Percentiles rank a stretch among this genome's conserved stretches.
Conservation (phyloP, 768 basidiomycete species). For the Termitomyces sp. region DNA sequence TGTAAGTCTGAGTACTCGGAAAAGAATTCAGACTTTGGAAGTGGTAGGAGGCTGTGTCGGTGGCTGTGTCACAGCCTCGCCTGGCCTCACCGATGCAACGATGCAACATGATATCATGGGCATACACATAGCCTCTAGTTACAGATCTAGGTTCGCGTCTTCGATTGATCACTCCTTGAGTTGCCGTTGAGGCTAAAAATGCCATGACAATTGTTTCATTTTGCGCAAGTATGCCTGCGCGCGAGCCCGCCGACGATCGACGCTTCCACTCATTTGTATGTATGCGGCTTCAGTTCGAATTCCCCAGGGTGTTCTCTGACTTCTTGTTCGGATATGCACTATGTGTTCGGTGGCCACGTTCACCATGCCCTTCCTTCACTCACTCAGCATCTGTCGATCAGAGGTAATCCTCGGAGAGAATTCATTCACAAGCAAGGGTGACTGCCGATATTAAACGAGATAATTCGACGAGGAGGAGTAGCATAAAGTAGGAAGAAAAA, state of each 20-base stretch:
- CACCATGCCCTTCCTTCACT: no score
- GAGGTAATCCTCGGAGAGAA: no score
- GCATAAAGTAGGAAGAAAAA: not conserved
- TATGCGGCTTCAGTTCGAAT: no score
- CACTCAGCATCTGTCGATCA: not conserved
- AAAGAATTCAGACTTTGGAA: not conserved
- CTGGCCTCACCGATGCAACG: not conserved
- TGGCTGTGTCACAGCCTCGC: not conserved
- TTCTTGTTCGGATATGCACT: not conserved
- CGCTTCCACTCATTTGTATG: no score
- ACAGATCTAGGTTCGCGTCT: no score
- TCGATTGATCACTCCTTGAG: no score
- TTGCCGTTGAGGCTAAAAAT: no score
- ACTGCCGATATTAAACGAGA: not conserved
- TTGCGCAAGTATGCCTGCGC: no score
- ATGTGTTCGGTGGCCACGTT: not conserved
- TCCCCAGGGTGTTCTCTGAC: no score
- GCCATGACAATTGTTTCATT: no score
- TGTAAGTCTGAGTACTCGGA: not conserved
- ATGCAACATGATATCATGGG: not conserved
- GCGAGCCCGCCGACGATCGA: no score
- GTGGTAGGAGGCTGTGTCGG: not conserved
- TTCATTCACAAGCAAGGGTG: not conserved
- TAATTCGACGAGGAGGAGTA: not conserved
- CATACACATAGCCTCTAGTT: not conserved